Conservation (phyloP, 768 basidiomycete species). For the Tulasnella sp. region DNA sequence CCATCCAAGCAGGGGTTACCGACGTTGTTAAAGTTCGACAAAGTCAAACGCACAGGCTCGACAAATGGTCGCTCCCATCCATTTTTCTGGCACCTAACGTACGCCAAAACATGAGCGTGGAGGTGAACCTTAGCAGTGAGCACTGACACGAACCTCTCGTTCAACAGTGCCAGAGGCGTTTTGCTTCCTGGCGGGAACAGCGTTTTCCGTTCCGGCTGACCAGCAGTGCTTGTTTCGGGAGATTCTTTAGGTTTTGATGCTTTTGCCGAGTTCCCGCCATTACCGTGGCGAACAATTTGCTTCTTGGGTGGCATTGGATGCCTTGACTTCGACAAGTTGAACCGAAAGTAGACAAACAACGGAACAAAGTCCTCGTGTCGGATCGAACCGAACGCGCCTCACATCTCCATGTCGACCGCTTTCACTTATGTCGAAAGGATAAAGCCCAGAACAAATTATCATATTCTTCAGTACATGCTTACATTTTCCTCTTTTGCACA, state of each 20-base stretch:
- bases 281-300: conserved; percentile 58
- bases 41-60: conserved; percentile 63
- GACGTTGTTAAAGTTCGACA: neutral
- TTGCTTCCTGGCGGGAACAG: conserved; percentile 86
- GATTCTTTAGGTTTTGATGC: conserved; percentile 41
- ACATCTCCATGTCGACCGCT: too few relatives aligned
- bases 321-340: neutral
- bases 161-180: conserved; percentile 74
- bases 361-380: neutral
- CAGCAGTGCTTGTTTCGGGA: conserved; percentile 48
- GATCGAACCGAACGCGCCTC: too few relatives aligned
- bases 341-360: neutral
- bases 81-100: conserved; percentile 75
- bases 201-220: conserved; percentile 45
- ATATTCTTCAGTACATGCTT: too few relatives aligned
- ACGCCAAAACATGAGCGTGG: neutral
- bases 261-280: conserved; percentile 86
- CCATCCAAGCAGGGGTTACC: neutral
- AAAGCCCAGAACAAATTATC: too few relatives aligned
- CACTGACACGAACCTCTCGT: conserved; percentile 62
- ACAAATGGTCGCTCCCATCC: conserved; percentile 86
- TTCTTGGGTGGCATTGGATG: conserved; percentile 22
- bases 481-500: too few relatives aligned
- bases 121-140: neutral
- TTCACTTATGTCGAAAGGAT: too few relatives aligned